Conservation (phyloP, 2,329 filamentous ascomycete species). For the Cylindrodendrum hubeiense region DNA sequence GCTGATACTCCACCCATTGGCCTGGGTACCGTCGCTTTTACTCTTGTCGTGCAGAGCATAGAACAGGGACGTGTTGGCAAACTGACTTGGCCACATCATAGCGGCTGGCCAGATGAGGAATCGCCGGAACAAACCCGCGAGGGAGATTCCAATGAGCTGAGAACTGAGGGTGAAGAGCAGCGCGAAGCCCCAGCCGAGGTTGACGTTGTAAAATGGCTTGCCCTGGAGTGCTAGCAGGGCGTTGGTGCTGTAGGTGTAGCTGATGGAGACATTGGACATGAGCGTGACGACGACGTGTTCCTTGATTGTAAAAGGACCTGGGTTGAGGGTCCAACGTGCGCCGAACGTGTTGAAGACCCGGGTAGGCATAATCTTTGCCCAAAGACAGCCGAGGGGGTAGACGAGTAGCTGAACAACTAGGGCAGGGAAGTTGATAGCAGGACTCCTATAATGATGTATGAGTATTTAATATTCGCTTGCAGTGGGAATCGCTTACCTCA, state of each 20-base stretch:
- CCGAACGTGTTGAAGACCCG: conserved; percentile 57
- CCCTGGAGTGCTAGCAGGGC: conserved; percentile 57
- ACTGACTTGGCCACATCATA: conserved; percentile 71
- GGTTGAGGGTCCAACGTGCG: conserved; percentile 58
- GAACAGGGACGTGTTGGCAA: conserved; percentile 61
- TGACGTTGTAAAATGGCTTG: conserved; percentile 59
- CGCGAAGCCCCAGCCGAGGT: conserved; percentile 67
- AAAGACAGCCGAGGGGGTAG: conserved; percentile 58
- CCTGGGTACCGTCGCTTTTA: conserved; percentile 53
- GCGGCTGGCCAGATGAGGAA: conserved; percentile 70
- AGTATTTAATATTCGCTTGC: not conserved
- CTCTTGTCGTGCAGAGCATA: conserved; percentile 57
- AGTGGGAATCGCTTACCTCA: conserved; percentile 48
- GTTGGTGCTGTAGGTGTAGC: conserved; percentile 57
- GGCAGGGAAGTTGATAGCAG: conserved; percentile 53
- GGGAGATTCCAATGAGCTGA: conserved; percentile 70
- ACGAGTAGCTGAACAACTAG: conserved; percentile 56
- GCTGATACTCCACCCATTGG: conserved; percentile 59
- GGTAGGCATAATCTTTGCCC: conserved; percentile 57
- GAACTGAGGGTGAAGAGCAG: conserved; percentile 69
- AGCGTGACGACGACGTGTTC: conserved; percentile 67
- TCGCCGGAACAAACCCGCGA: conserved; percentile 67
- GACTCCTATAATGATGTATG: conserved; percentile 31
- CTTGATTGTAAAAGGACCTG: conserved; percentile 64
- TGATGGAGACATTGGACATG: conserved; percentile 66